These are phyloP conservation scores for Penicillium nordicum DNA, from an alignment of 2,329 filamentous ascomycete genomes.

Conservation along the genomic window DNA sequence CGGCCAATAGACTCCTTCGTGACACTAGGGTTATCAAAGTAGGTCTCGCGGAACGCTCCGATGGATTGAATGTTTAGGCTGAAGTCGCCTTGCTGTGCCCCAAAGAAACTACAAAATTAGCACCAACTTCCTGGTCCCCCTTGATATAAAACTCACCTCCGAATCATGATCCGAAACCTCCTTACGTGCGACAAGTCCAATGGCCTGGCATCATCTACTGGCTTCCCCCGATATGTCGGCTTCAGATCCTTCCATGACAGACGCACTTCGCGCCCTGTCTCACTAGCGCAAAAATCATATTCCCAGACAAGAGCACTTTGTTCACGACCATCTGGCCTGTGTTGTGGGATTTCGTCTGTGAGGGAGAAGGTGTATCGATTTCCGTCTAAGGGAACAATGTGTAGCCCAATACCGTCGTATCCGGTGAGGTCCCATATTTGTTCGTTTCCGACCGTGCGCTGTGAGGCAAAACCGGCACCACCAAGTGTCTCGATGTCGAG, in stretches of 20 bases:
- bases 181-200: slow-evolving; percentile 61
- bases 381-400: slow-evolving; percentile 51
- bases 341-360: slow-evolving; percentile 64
- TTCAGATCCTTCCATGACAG: slow-evolving; percentile 64
- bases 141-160: slow-evolving; percentile 58
- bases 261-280: slow-evolving; percentile 44
- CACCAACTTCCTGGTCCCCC: background rate
- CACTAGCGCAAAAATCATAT: slow-evolving; percentile 55
- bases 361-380: slow-evolving; percentile 72
- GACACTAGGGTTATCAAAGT: slow-evolving; percentile 11
- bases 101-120: slow-evolving; percentile 63
- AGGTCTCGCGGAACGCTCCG: slow-evolving; percentile 11
- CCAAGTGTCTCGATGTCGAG: slow-evolving; percentile 73
- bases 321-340: slow-evolving; percentile 61
- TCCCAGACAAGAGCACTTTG: slow-evolving; percentile 70
- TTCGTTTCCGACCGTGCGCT: slow-evolving; percentile 60
- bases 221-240: slow-evolving; percentile 69
- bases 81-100: slow-evolving; percentile 67
- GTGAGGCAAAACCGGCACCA: slow-evolving; percentile 78
- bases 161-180: slow-evolving; percentile 72
- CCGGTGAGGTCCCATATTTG: slow-evolving; percentile 60
- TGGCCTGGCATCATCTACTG: slow-evolving; percentile 57
- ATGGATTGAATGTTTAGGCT: slow-evolving; percentile 56
- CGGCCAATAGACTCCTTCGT: background rate
- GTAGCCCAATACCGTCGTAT: slow-evolving; percentile 60